Conservation (phyloP, 257 asterid genomes). For the Ballota nigra region DNA sequence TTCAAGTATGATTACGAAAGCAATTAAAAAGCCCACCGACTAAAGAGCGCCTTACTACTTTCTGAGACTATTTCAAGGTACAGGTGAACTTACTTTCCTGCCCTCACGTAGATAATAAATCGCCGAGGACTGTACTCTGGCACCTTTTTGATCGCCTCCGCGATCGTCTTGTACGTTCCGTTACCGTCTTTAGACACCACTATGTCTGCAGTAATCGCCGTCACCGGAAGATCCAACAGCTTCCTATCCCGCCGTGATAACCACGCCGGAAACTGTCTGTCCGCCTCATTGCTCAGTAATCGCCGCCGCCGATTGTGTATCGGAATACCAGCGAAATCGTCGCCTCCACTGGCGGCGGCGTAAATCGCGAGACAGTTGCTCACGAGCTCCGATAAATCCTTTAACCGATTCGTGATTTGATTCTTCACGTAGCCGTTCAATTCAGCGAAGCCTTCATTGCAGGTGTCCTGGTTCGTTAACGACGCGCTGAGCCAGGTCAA, state of each 20-base stretch:
- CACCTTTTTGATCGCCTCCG: slow-evolving; percentile 89
- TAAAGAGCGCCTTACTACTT: neutral
- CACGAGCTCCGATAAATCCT: slow-evolving; percentile 74
- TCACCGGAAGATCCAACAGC: slow-evolving; percentile 49
- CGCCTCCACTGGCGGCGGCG: slow-evolving; percentile 49
- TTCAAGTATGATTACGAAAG: slow-evolving; percentile 8
- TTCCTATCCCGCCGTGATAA: slow-evolving; percentile 57
- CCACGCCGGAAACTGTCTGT: slow-evolving; percentile 70
- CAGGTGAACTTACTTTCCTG: slow-evolving; percentile 83
- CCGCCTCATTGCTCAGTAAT: slow-evolving; percentile 30
- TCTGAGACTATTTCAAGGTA: slow-evolving; percentile 3
- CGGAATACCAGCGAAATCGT: slow-evolving; percentile 76
- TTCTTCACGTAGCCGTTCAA: slow-evolving; percentile 55
- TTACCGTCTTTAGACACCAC: slow-evolving; percentile 73
- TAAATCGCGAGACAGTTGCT: slow-evolving; percentile 91
- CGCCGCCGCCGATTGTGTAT: slow-evolving; percentile 70
- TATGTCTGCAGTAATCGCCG: slow-evolving; percentile 58
- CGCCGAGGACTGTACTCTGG: slow-evolving; percentile 64
- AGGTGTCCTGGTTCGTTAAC: slow-evolving; percentile 90
- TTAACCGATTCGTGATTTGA: slow-evolving; percentile 48
- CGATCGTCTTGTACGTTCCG: slow-evolving; percentile 76
- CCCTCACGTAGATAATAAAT: slow-evolving; percentile 86
- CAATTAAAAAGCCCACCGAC: slow-evolving; percentile 27
- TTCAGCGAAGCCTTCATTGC: slow-evolving; percentile 69
- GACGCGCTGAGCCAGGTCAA: slow-evolving; percentile 96